Percentiles rank a stretch among this genome's conserved stretches.
phyloP scores from a whole-genome alignment of 2,329 filamentous ascomycete genomes.

The Penicillium aurantiogriseum region DNA sequence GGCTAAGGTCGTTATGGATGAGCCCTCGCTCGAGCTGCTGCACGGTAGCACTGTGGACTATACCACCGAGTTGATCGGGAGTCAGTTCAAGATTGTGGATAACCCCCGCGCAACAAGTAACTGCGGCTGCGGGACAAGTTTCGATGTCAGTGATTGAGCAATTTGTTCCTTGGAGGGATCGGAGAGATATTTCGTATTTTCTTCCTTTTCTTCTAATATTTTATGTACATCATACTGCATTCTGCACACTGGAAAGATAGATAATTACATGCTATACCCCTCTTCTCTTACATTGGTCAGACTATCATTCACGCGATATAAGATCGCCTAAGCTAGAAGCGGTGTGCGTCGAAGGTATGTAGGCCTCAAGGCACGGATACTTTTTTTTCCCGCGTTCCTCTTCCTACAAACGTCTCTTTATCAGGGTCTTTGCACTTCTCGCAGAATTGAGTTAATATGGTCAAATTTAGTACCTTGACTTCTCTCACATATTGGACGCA shows the following conservation, averaged over 20 bases:
- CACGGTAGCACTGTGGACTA: conserved; percentile 96
- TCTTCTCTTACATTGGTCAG: conserved; percentile 9
- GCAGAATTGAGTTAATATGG: background rate
- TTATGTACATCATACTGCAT: conserved; percentile 21
- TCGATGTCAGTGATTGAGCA: conserved; percentile 73
- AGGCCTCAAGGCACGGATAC: too few relatives aligned
- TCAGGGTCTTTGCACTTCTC: background rate
- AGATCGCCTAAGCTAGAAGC: background rate
- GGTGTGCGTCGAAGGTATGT: too few relatives aligned
- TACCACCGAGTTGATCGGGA: conserved; percentile 90
- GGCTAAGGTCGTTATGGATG: conserved; percentile 86
- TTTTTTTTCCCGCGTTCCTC: background rate
- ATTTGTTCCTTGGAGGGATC: background rate
- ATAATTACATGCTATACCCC: conserved; percentile 30
- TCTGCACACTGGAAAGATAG: conserved; percentile 18
- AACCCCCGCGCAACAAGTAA: conserved; percentile 90
- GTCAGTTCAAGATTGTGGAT: conserved; percentile 94
- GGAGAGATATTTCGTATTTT: background rate
- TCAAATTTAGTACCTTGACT: background rate
- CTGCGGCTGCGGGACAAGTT: conserved; percentile 96
- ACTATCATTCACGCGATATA: too few relatives aligned
- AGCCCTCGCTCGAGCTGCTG: conserved; percentile 79
- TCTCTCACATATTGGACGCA: background rate
- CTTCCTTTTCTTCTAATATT: conserved; percentile 5
- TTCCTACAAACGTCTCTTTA: background rate